phyloP scores from a whole-genome alignment of 768 basidiomycete genomes.

The Agrocybe pediades region DNA sequence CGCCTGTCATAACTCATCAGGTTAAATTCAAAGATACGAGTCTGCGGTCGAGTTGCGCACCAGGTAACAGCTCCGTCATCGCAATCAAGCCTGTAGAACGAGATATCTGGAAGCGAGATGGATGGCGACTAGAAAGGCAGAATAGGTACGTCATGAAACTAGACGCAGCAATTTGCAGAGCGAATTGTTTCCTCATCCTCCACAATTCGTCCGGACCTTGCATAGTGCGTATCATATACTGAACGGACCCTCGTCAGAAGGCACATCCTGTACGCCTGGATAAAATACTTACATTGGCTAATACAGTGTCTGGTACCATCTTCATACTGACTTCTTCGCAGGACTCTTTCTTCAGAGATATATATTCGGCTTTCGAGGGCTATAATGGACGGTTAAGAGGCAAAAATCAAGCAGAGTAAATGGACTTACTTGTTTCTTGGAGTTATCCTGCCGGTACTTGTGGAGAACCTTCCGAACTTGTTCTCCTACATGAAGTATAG shows the following conservation, averaged over 20 bases:
- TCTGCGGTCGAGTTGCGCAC: slow-evolving; percentile 36
- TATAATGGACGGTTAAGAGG: slow-evolving; percentile 24
- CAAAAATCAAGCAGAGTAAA: background rate
- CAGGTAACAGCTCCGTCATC: slow-evolving; percentile 91
- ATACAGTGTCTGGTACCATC: slow-evolving; percentile 86
- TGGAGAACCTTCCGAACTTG: slow-evolving; percentile 73
- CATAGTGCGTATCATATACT: slow-evolving; percentile 96
- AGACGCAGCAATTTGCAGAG: slow-evolving; percentile 81
- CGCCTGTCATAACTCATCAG: slow-evolving; percentile 28
- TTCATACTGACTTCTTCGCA: slow-evolving; percentile 87
- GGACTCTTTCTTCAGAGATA: slow-evolving; percentile 77
- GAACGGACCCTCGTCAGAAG: background rate
- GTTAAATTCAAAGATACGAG: background rate
- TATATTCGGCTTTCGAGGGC: slow-evolving; percentile 66
- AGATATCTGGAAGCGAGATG: slow-evolving; percentile 85
- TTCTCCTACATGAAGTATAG: slow-evolving; percentile 82
- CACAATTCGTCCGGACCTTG: slow-evolving; percentile 81
- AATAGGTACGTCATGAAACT: slow-evolving; percentile 93
- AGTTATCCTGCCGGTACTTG: slow-evolving; percentile 56
- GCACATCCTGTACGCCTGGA: slow-evolving; percentile 4
- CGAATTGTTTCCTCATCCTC: slow-evolving; percentile 98
- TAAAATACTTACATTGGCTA: slow-evolving; percentile 66
- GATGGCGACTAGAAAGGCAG: slow-evolving; percentile 80
- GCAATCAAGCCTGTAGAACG: slow-evolving; percentile 88
- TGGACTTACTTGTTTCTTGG: slow-evolving; percentile 44